phyloP scores from a whole-genome alignment of 2,329 filamentous ascomycete genomes.

The Aspergillus sp. region DNA sequence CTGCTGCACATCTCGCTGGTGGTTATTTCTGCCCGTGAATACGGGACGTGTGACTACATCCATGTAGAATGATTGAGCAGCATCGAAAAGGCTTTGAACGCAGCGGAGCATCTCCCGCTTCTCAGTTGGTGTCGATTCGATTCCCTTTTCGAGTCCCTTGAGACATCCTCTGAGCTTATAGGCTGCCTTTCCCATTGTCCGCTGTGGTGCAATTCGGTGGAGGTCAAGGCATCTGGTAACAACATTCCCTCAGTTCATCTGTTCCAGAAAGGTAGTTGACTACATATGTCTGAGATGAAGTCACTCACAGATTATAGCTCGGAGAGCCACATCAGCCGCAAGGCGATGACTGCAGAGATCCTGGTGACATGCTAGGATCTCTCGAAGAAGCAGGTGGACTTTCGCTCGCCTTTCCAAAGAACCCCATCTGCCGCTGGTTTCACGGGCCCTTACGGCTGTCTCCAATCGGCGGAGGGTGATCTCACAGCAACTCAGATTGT shows the following conservation, averaged over 20 bases:
- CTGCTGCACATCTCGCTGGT: not conserved
- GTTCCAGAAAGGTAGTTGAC: too few relatives aligned
- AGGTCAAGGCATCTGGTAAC: not conserved
- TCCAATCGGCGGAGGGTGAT: not conserved
- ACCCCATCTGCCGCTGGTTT: too few relatives aligned
- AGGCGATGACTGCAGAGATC: too few relatives aligned
- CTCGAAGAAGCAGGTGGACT: too few relatives aligned
- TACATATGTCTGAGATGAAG: too few relatives aligned
- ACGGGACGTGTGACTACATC: not conserved
- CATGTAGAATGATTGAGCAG: not conserved
- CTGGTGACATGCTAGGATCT: too few relatives aligned
- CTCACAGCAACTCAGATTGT: not conserved
- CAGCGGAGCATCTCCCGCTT: not conserved
- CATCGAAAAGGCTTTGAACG: not conserved
- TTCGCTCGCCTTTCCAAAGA: too few relatives aligned
- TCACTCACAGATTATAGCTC: too few relatives aligned
- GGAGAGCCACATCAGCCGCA: too few relatives aligned
- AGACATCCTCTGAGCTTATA: not conserved
- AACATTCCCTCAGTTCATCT: too few relatives aligned
- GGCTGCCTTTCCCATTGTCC: not conserved
- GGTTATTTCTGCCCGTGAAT: not conserved
- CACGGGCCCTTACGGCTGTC: too few relatives aligned
- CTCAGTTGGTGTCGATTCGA: not conserved
- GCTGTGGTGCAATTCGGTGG: not conserved
- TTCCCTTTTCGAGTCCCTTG: not conserved